Percentiles rank a stretch among this genome's conserved stretches.
Conservation (phyloP, 805 yeast species). For the Yamadazyma tumulicola region DNA sequence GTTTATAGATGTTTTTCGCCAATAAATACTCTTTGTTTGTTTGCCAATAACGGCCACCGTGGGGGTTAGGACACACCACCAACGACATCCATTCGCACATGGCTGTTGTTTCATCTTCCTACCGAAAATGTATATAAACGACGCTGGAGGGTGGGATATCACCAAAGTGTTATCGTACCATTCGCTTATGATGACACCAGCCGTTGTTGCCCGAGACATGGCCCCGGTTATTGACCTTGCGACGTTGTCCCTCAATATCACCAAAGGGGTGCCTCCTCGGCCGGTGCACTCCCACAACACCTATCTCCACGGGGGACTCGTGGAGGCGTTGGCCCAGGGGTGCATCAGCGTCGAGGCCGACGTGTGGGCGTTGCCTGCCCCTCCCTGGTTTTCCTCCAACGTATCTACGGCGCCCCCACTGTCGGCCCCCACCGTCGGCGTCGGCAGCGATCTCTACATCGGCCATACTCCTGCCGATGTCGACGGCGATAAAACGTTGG, state of each 20-base stretch:
- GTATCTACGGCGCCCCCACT: slow-evolving; percentile 16
- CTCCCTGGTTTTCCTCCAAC: background rate
- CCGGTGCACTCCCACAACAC: slow-evolving; percentile 7
- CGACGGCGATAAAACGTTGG: slow-evolving; percentile 44
- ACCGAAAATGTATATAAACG: slow-evolving; percentile 4
- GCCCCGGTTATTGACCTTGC: slow-evolving; percentile 6
- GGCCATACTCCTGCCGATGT: slow-evolving; percentile 57
- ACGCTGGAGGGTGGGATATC: background rate
- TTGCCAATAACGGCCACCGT: no score
- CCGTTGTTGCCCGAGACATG: background rate
- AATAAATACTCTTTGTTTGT: no score
- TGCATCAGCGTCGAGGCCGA: slow-evolving; percentile 63
- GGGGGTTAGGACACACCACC: no score
- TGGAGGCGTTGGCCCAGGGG: slow-evolving; percentile 49
- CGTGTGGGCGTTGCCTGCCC: slow-evolving; percentile 40
- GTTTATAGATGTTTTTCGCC: no score
- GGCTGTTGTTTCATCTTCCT: no score
- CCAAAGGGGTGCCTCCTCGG: background rate
- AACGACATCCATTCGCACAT: no score
- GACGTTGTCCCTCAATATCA: slow-evolving; percentile 1
- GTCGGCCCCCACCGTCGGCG: slow-evolving; percentile 12
- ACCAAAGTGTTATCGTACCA: background rate
- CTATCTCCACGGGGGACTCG: slow-evolving; percentile 5
- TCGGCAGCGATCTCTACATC: slow-evolving; percentile 45
- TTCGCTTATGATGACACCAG: background rate